Conservation (phyloP, 495 filamentous ascomycete species). For the Letharia lupina region DNA sequence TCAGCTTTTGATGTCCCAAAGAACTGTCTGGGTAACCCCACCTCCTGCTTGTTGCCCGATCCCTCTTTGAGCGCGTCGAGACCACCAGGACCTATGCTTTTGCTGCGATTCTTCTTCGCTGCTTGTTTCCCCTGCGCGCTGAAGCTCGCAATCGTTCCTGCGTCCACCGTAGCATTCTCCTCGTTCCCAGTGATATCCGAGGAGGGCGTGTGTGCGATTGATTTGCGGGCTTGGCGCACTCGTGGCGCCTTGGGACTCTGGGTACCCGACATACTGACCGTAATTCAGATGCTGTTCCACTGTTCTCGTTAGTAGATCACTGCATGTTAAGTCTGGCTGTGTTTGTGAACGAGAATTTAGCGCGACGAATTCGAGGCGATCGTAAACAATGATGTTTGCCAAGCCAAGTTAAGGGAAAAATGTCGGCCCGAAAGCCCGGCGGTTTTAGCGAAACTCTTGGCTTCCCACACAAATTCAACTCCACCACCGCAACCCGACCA, state of each 20-base stretch:
- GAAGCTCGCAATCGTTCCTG: constrained; percentile 35
- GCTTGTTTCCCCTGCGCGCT: constrained; percentile 34
- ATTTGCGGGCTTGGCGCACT: constrained; percentile 61
- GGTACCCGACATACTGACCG: constrained; percentile 14
- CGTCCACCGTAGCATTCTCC: constrained; percentile 64
- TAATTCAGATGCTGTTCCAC: not conserved
- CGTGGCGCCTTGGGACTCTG: constrained; percentile 21
- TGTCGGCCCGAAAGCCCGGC: not conserved
- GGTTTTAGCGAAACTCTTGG: constrained; percentile 15
- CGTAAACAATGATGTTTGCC: constrained; percentile 22
- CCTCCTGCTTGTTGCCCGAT: constrained; percentile 73
- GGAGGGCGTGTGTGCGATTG: constrained; percentile 59
- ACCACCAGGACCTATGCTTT: constrained; percentile 88
- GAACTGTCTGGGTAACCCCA: constrained; percentile 32
- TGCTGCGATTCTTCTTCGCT: constrained; percentile 78
- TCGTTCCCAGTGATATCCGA: constrained; percentile 46
- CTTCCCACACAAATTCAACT: constrained; percentile 30
- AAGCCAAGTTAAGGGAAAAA: constrained; percentile 30
- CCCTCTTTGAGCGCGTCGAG: constrained; percentile 71
- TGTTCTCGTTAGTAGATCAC: not conserved
- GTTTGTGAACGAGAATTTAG: constrained; percentile 18
- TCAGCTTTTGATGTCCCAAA: constrained; percentile 4
- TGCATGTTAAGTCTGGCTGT: not conserved
- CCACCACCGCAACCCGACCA: constrained; percentile 35
- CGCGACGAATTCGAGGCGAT: constrained; percentile 5